Base-by-base conservation (phyloP, 192 early-diverging fungal species). In the Backusella australiensis region DNA sequence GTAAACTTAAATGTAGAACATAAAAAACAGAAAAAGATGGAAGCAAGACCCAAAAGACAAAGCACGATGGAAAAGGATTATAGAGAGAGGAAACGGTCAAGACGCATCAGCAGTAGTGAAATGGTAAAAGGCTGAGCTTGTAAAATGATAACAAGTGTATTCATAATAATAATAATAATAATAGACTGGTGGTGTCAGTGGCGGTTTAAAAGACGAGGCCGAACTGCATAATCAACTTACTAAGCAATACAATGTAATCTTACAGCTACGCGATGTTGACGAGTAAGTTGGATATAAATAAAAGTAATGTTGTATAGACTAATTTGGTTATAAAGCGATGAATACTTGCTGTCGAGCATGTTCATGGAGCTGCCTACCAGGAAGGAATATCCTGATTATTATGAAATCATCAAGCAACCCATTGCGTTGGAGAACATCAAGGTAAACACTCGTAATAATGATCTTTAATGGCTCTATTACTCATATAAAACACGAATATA, bases 391-490 rank as follows among this genome's bases (percentile, higher is more conserved):
- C 82, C 84, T 41, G 86, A 87, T 56, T 87, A 87, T 67, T 87
- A 84, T 67, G 59, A 75, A 32, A 23, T 78, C 77, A 90, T 92
- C 78, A 87, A 89, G 59, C 66, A 83, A 8, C 90, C 88, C 0
- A 91, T 91, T 56, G 83, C 89, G 1, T 44, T 91, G 15, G 84
- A 89, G 68, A 82, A 77, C 0, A 90, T 84, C 34, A 75, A 78
- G 71, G 85, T 84, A 82, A 71, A 12, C 8, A 38, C 9, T 3
- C 2, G 11, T 39, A 12, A 12, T 39, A 12, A 5, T 39, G 11
- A 1, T 39, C 12, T 1, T 12, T 0, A 39, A 11, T 39, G 38
- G 32, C 32, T 2, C 32, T 32, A 2, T 32, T 3, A 3, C 32
- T 32, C 32, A 32, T 32, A 32, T 32, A 32, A 32, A 32, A 32